phyloP scores from a whole-genome alignment of 169 alveolate species.

The Amoebophrya sp. region DNA sequence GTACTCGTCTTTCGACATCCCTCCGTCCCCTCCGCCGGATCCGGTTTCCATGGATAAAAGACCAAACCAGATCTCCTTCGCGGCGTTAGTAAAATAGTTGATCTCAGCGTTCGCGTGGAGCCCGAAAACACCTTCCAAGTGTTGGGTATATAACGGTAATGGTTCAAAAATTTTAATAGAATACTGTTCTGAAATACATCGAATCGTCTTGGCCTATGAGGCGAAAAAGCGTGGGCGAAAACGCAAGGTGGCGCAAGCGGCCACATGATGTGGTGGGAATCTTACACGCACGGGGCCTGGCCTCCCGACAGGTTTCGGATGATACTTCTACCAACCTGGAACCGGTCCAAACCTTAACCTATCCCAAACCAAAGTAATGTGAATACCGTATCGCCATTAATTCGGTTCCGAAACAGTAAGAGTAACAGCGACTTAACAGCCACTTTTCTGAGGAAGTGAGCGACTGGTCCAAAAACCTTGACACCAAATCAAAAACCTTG shows the following conservation, averaged over 20 bases:
- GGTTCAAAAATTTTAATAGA: too few species aligned
- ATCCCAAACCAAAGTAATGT: background rate
- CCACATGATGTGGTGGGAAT: too few species aligned
- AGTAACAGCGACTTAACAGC: background rate
- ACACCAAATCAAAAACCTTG: background rate
- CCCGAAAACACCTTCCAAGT: constrained; percentile 74
- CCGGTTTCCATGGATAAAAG: constrained; percentile 58
- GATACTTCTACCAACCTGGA: too few species aligned
- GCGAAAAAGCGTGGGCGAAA: too few species aligned
- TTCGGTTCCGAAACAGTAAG: background rate
- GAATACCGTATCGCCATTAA: background rate
- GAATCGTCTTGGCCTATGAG: too few species aligned
- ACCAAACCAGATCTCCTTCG: constrained; percentile 74
- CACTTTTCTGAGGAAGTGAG: background rate
- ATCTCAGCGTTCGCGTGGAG: constrained; percentile 87
- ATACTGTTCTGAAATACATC: too few species aligned
- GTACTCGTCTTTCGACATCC: constrained; percentile 51
- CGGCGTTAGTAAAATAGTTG: constrained; percentile 71
- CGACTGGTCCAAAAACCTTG: background rate
- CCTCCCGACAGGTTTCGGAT: too few species aligned
- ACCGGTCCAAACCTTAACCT: background rate
- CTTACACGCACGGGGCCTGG: too few species aligned
- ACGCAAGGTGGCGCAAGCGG: too few species aligned
- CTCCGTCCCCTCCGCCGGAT: constrained; percentile 48
- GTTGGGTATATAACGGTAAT: too few species aligned